These are phyloP conservation scores for Solanum bulbocastanum DNA, from an alignment of 257 asterid species.

Conservation along the genomic window DNA sequence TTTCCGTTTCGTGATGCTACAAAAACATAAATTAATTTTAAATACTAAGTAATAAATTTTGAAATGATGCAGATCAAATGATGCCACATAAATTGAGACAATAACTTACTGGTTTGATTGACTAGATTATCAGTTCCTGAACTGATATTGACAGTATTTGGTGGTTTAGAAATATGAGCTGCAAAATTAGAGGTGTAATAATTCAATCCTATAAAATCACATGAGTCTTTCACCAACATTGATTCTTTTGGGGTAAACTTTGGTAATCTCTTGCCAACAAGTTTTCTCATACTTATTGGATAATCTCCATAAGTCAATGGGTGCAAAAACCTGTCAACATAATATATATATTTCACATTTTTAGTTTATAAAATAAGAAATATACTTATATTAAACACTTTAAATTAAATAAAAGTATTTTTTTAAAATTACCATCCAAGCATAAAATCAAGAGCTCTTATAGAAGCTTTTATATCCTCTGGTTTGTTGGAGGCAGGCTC, in stretches of 20 bases:
- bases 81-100: background rate
- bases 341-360: background rate
- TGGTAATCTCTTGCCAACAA: conserved; percentile 39
- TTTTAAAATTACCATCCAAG: conserved; percentile 40
- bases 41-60: too few species aligned
- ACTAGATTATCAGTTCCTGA: conserved; percentile 10
- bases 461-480: conserved; percentile 29
- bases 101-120: conserved; percentile 12
- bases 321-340: conserved; percentile 23
- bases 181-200: conserved; percentile 45
- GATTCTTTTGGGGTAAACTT: conserved; percentile 18
- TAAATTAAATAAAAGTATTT: background rate
- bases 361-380: background rate
- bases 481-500: conserved; percentile 24
- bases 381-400: background rate
- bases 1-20: conserved; percentile 28
- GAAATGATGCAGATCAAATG: too few species aligned
- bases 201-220: conserved; percentile 45
- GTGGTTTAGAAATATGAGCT: background rate
- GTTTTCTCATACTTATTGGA: conserved; percentile 30
- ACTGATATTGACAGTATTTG: conserved; percentile 2
- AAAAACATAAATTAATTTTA: background rate
- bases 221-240: conserved; percentile 30
- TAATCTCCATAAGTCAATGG: conserved; percentile 43
- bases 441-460: conserved; percentile 46